Base-by-base conservation (phyloP, 306 rosid genomes). In the Aeschynomene evenia region DNA sequence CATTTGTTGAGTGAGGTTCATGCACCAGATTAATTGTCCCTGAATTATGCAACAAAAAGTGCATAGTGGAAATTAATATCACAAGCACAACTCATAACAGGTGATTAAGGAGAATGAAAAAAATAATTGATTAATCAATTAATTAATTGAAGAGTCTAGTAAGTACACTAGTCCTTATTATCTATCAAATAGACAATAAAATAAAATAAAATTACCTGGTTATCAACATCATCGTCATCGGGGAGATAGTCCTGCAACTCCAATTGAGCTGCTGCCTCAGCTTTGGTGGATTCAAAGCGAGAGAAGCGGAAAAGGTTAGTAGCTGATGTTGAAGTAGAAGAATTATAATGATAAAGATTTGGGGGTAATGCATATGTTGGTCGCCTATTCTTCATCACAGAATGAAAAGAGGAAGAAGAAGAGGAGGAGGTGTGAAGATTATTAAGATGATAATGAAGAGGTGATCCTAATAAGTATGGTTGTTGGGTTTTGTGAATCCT, bases 131-230 rank as follows among this genome's bases (percentile, higher is more conserved):
- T n/a, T n/a, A n/a, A n/a, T n/a, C n/a, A n/a, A n/a, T n/a, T n/a
- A n/a, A n/a, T n/a, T n/a, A n/a, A n/a, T n/a, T n/a, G n/a, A n/a
- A n/a, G n/a, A n/a, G n/a, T n/a, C n/a, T n/a, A n/a, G n/a, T n/a
- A n/a, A n/a, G n/a, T n/a, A n/a, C n/a, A n/a, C n/a, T n/a, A n/a
- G n/a, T n/a, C n/a, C n/a, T n/a, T n/a, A n/a, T n/a, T n/a, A n/a
- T n/a, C n/a, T n/a, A n/a, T n/a, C n/a, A n/a, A n/a, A n/a, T n/a
- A n/a, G n/a, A n/a, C n/a, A n/a, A n/a, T n/a, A n/a, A n/a, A n/a
- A n/a, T n/a, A n/a, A n/a, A n/a, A n/a, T n/a, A n/a, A n/a, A n/a
- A 51, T 55, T 50, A 80, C 86, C 84, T 76, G 84, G 51, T 45
- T 43, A 12, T 43, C n/a, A 45, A 1, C 51, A 15, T 45, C 51